Evolutionary conservation across 371 early-diverging fungal genomes (phyloP), one percentile per base, ranked within the genome.

Genomic region (Apophysomyces ossiformis): DNA sequence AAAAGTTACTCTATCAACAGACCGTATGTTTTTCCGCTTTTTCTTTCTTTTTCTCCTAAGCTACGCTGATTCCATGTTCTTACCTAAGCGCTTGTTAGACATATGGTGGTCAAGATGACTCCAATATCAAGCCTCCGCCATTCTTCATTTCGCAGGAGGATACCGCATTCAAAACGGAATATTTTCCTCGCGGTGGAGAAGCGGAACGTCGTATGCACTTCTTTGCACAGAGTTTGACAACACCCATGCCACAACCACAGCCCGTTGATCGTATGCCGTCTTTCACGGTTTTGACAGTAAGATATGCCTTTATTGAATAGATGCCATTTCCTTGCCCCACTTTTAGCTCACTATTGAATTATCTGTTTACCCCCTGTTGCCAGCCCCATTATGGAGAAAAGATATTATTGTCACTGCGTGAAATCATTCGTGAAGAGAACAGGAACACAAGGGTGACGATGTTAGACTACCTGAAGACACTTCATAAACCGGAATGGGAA

Each of bases 121-220:
- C 54, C 37, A 85, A 81, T 13, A 83, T 94, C 13, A 90, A 90
- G 68, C 77, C 89, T 16, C 95, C 95, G 0, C 81, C 88, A 0
- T 93, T 94, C 70, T 95, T 95, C 78, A 87, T 88, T 5, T 78
- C 90, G 8, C 94, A 93, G 67, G 93, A 93, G 69, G 93, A 94
- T 59, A 80, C 87, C 7, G 88, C 92, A 6, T 85, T 91, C 65
- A 85, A 87, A 64, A 79, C 87, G n/a, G 90, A 92, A 65, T 94
- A 86, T 58, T 93, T 89, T 64, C 93, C 91, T 0, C 77, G 85
- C 21, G 85, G 87, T 38, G 89, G 89, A 18, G 94, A 95, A 75
- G 95, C 94, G 1, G 87, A 93, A 73, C 87, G 95, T 35, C 87
- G 96, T n/a, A 88, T 95, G 64, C 87, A 89, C 12, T 95, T 93